phyloP scores from a whole-genome alignment of 23 red algal genomes.

The Pyropia haitanensis region DNA sequence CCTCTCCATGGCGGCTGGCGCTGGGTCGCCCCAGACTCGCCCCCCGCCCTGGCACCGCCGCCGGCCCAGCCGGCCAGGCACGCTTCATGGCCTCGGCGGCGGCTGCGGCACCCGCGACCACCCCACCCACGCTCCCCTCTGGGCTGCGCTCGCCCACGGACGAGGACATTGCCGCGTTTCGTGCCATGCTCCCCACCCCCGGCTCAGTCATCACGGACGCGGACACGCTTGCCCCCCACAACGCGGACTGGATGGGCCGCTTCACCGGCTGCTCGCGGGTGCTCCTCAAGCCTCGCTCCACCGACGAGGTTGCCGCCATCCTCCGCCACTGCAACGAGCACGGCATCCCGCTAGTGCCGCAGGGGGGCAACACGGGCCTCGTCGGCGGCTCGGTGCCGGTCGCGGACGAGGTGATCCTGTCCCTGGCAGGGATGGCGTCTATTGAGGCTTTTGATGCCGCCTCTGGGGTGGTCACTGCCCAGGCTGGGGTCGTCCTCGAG shows the following conservation, averaged over 20 bases:
- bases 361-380: conserved; percentile 96
- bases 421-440: conserved; percentile 60
- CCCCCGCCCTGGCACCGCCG: too few relatives aligned
- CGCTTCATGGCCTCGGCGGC: too few relatives aligned
- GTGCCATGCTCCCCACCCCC: too few relatives aligned
- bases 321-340: conserved; percentile 68
- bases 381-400: conserved; percentile 92
- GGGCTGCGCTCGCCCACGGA: too few relatives aligned
- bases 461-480: conserved; percentile 55
- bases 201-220: conserved; percentile 37
- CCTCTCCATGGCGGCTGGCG: too few relatives aligned
- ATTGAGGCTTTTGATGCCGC: conserved; percentile 58
- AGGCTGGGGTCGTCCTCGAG: conserved; percentile 77
- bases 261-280: conserved; percentile 45
- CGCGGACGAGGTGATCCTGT: conserved; percentile 79
- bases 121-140: too few relatives aligned
- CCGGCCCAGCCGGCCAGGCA: too few relatives aligned
- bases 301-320: conserved; percentile 54
- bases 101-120: too few relatives aligned
- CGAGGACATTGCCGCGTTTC: too few relatives aligned
- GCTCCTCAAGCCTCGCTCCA: conserved; percentile 46
- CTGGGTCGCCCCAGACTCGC: too few relatives aligned
- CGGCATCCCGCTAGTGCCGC: conserved; percentile 73
- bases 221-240: conserved; percentile 50
- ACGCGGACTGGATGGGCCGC: conserved; percentile 83